These are phyloP conservation scores for Colletotrichum orchidophilum DNA, from an alignment of 2,329 filamentous ascomycete genomes.

Conservation along the genomic window DNA sequence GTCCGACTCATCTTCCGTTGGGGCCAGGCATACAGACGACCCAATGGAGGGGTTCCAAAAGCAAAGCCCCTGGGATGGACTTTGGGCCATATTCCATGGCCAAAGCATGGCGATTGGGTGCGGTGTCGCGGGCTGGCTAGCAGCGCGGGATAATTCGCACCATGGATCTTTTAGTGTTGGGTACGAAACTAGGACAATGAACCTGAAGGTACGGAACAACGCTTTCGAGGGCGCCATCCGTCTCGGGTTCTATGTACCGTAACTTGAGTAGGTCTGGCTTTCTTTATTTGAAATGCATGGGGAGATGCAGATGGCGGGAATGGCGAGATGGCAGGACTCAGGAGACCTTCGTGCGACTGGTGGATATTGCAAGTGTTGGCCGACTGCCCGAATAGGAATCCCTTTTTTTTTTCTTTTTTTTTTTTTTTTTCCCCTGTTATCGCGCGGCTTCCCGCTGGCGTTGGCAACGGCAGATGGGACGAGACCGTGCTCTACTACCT, in stretches of 20 bases:
- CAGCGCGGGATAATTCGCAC: conserved; percentile 4
- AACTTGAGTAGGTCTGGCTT: conserved; percentile 3
- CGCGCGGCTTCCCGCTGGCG: not conserved
- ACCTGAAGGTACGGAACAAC: not conserved
- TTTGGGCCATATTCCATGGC: not conserved
- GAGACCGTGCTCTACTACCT: not conserved
- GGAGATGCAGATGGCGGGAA: conserved; percentile 1
- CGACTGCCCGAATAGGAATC: conserved; percentile 1
- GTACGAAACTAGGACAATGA: not conserved
- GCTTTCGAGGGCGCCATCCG: conserved; percentile 2
- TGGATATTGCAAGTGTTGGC: conserved; percentile 20
- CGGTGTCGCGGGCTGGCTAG: not conserved
- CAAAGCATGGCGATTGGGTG: not conserved
- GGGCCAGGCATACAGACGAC: not conserved
- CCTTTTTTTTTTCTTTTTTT: conserved; percentile 6
- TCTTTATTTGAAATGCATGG: not conserved
- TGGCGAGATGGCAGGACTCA: not conserved
- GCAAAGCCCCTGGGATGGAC: not conserved
- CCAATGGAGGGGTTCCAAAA: conserved; percentile 8
- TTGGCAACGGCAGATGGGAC: not conserved
- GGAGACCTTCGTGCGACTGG: conserved; percentile 22
- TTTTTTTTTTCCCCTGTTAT: conserved; percentile 6
- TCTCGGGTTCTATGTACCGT: conserved; percentile 4
- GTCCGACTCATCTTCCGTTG: not conserved
- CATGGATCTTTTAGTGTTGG: not conserved